Percentiles rank a stretch among this genome's conserved stretches.
Evolutionary conservation across 2,329 filamentous ascomycete genomes (phyloP).

Genomic region (Thyridium curvatum): DNA sequence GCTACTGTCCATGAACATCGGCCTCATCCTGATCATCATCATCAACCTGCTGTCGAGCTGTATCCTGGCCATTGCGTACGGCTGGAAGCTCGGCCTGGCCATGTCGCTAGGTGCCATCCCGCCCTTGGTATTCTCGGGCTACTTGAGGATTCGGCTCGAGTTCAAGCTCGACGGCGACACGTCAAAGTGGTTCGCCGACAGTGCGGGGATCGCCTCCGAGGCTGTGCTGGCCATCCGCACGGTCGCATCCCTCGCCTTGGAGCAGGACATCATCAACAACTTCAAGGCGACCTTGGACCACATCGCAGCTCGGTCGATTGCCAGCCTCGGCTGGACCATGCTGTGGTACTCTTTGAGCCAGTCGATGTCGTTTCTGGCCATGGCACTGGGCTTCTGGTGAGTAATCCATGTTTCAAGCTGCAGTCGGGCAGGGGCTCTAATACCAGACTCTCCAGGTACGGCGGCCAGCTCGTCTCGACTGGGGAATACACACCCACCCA

Average conservation of each 20-base stretch:
- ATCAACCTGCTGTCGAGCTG: conserved; percentile 38
- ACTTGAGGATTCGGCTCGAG: conserved; percentile 41
- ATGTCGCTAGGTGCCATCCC: conserved; percentile 39
- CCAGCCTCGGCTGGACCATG: not conserved
- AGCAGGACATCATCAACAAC: conserved; percentile 23
- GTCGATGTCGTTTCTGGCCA: not conserved
- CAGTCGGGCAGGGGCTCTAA: too few species aligned
- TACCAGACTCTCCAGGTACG: conserved; percentile 18
- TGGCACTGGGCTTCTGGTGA: conserved; percentile 1
- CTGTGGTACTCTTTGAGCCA: conserved; percentile 1
- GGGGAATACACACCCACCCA: conserved; percentile 39
- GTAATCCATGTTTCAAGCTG: too few species aligned
- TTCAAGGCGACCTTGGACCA: not conserved
- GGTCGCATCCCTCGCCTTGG: conserved; percentile 40
- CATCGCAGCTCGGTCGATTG: not conserved
- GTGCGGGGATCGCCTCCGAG: conserved; percentile 42
- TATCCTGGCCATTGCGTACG: conserved; percentile 36
- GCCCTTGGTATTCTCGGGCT: conserved; percentile 36
- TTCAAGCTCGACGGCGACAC: conserved; percentile 37
- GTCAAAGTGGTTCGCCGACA: conserved; percentile 34
- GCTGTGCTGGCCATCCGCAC: conserved; percentile 42
- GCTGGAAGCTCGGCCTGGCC: conserved; percentile 45
- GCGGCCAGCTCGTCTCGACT: conserved; percentile 29
- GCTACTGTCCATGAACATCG: conserved; percentile 41
- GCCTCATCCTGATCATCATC: conserved; percentile 37